Conservation (phyloP, 495 filamentous ascomycete genomes). For the Articulospora tetracladia region DNA sequence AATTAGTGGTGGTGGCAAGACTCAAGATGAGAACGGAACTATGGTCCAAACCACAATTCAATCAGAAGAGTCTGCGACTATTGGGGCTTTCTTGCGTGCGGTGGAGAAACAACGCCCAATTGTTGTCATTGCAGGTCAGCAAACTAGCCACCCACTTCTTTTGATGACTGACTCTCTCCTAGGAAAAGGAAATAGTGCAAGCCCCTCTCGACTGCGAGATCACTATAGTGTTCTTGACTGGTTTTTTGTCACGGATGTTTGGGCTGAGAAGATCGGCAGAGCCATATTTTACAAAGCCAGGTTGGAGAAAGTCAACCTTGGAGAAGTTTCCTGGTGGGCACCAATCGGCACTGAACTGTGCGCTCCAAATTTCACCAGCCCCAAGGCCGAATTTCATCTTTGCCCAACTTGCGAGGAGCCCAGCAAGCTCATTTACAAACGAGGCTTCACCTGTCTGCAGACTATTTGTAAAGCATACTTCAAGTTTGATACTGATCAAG, state of each 20-base stretch:
- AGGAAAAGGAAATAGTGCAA: slow-evolving; percentile 50
- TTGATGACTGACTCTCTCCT: slow-evolving; percentile 16
- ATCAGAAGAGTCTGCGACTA: slow-evolving; percentile 21
- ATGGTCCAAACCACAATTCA: slow-evolving; percentile 44
- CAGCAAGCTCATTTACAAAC: slow-evolving; percentile 36
- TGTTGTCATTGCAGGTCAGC: slow-evolving; percentile 56
- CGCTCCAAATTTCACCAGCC: not conserved
- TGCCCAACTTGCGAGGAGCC: slow-evolving; percentile 25
- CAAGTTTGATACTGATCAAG: slow-evolving; percentile 30
- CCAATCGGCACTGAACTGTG: slow-evolving; percentile 16
- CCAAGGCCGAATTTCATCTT: not conserved
- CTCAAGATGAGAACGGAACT: slow-evolving; percentile 33
- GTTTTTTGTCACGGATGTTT: slow-evolving; percentile 70
- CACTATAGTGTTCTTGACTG: slow-evolving; percentile 68
- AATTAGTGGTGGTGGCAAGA: slow-evolving; percentile 49
- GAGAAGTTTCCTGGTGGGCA: slow-evolving; percentile 67
- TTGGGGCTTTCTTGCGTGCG: slow-evolving; percentile 36
- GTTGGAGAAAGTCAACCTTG: slow-evolving; percentile 65
- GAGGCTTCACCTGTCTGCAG: slow-evolving; percentile 71
- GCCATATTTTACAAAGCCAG: slow-evolving; percentile 53
- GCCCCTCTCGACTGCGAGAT: slow-evolving; percentile 53
- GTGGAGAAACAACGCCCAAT: slow-evolving; percentile 38
- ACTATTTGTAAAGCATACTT: slow-evolving; percentile 56
- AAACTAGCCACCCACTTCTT: not conserved
- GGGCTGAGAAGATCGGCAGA: slow-evolving; percentile 54